These are phyloP conservation scores for Hericium alpestre DNA, from an alignment of 768 basidiomycete genomes.

Conservation along the genomic window DNA sequence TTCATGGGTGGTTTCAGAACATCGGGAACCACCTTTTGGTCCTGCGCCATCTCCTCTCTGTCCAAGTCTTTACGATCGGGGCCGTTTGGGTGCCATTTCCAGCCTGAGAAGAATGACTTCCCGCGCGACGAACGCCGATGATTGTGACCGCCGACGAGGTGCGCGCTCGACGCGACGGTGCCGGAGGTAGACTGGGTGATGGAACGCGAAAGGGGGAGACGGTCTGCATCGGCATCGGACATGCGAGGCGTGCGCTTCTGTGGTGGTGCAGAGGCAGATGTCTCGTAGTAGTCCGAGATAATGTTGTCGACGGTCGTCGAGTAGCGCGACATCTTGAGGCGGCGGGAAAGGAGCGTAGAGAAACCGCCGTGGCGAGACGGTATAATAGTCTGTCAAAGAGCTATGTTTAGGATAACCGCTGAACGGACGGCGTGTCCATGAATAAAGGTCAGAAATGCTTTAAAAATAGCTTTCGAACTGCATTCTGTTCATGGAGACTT, in stretches of 20 bases:
- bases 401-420: not conserved
- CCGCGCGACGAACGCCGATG: not conserved
- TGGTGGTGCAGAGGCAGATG: slow-evolving; percentile 5
- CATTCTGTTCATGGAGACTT: not conserved
- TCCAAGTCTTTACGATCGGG: slow-evolving; percentile 1
- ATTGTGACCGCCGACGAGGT: not conserved
- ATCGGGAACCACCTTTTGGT: slow-evolving; percentile 4
- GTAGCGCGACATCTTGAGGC: slow-evolving; percentile 6
- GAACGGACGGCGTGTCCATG: not conserved
- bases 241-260: slow-evolving; percentile 10
- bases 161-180: not conserved
- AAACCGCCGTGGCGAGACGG: not conserved
- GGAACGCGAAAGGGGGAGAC: slow-evolving; percentile 7
- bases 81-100: slow-evolving; percentile 1
- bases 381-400: not conserved
- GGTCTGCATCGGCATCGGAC: slow-evolving; percentile 6
- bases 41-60: slow-evolving; percentile 9
- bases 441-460: not conserved
- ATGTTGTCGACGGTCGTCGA: slow-evolving; percentile 2
- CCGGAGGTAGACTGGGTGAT: slow-evolving; percentile 2
- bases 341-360: not conserved
- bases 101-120: slow-evolving; percentile 5
- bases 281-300: slow-evolving; percentile 8
- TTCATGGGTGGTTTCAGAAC: slow-evolving; percentile 5
- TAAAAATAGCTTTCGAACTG: not conserved